Base-by-base conservation (phyloP, 352 stramenopile genomes). In the Thalassiosira mediterranea region DNA sequence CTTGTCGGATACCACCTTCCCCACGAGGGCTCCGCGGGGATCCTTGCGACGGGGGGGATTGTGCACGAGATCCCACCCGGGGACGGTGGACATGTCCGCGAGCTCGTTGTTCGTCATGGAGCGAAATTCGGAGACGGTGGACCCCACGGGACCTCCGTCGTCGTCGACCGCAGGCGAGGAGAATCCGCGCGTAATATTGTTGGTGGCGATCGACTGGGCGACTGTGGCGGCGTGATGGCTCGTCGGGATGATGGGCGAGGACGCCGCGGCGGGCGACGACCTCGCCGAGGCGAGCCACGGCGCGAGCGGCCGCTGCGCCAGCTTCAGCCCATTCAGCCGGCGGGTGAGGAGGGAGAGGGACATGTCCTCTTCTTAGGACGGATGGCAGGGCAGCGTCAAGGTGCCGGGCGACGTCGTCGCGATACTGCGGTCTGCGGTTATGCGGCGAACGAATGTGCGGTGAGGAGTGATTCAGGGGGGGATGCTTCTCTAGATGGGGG, bases 1-100 rank as follows among this genome's bases (percentile, higher is more conserved):
- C 83, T 97, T 97, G 83, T 97, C 96, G 58, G 92, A 97, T 63
- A 98, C 95, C 57, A 98, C 96, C 76, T 94, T 97, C 52, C 95
- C 95, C 52, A 98, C 96, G 70, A 98, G 63, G 15, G 84, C 76
- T 25, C 84, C 84, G 0, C 78, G 71, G 13, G 84, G 83, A 40
- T 88, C 72, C 4, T 49, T 31, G 21, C 76, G 51, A n/a, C n/a
- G n/a, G 19, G 84, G 87, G 25, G 87, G 87, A n/a, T 76, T 84
- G 53, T 92, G 84, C 29, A 92, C 79, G 25, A 90, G 69, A 46
- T 65, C 80, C 79, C 82, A 92, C 21, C 84, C 84, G 2, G 87
- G 79, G 62, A 92, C 88, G 23, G 73, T 84, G 11, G 58, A 80
- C 11, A 75, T 76, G 48, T 92, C 74, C 13, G 69, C 60, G 1